Base-by-base conservation (phyloP, 2,329 filamentous ascomycete genomes). In the Graphilbum ipis-grandicollis region DNA sequence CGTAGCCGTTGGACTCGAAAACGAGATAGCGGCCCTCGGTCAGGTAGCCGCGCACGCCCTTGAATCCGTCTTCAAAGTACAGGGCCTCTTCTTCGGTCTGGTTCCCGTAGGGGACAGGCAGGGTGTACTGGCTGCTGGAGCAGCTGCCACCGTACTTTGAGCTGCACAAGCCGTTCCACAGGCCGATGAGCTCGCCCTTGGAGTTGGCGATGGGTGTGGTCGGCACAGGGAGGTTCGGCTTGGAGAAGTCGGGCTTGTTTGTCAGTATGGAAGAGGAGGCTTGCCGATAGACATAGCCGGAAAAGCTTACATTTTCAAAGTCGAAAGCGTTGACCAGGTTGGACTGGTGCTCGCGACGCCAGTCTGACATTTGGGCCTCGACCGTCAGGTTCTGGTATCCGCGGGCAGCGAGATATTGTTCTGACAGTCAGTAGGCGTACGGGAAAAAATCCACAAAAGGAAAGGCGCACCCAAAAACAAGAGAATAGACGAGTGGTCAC, bases 401-500 rank as follows among this genome's bases (percentile, higher is more conserved):
- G 39, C 53, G 54, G 29, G 52, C 52, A 0, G 36, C 41, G 13
- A 48, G 46, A 28, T 41, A 48, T 25, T 44, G 19, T 39, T 34
- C 32, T 21, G 19, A 7, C 5, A 15, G 19, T 3, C 9, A 5
- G 19, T 13, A 9, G 23, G 7, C 8, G 34, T 23, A 22, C 10
- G 9, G 19, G 5, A 30, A n/a, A n/a, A n/a, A n/a, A n/a, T n/a
- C 5, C 7, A 21, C 3, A 4, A 4, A 19, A 6, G 13, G 17
- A n/a, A 18, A 9, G 9, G 17, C 44, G 62, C 50, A 47, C 70
- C 66, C 1, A 71, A 46, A 43, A 71, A 70, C 31, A 66, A 50
- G 21, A 69, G 64, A 40, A 70, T 66, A 0, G 66, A 70, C 43
- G 58, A 68, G 48, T 71, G 67, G 44, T 71, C 67, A 5, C 60